Base-by-base conservation (phyloP, 495 filamentous ascomycete genomes). In the Monascus purpureus region DNA sequence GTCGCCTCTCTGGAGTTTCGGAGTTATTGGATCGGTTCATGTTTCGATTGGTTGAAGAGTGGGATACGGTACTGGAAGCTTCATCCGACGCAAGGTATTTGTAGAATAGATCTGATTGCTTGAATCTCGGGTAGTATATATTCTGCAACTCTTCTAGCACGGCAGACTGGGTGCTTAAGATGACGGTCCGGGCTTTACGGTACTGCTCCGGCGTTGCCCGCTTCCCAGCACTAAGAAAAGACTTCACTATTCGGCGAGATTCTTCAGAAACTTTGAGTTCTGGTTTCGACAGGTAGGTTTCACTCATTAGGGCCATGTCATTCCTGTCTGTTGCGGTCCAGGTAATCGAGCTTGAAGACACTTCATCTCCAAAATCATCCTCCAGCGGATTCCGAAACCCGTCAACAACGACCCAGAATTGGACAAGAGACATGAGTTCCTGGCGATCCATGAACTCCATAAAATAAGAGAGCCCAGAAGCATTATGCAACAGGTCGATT, bases 381-480 rank as follows among this genome's bases (percentile, higher is more conserved):
- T 96, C 90, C 3, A 99, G 61, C 4, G 92, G 92, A 49, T 90
- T 93, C n/a, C 92, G 77, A 46, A 96, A 79, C 1, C 92, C 87
- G 59, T 96, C 90, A 11, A 96, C 92, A 14, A 96, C 88, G 27
- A 99, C 78, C 87, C 87, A 99, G 53, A 94, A 99, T 48, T 99
- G 92, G 1, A 99, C 90, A 24, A 94, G 56, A 9, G 77, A 68
- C 75, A 95, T 86, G 4, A 92, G 66, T 17, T 71, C 63, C 47
- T 82, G 77, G 17, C 88, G 80, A 52, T 99, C 92, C 92, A 96
- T 95, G 50, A 85, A 95, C 46, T 99, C 92, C 92, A 96, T 99
- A 50, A 96, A 95, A 49, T 93, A 99, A 8, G 87, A 95, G 11
- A 96, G 63, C 4, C 85, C 87, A 1, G 88, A 76, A 6, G 88